phyloP scores from a whole-genome alignment of 208 protist species.

The Trypanosoma congolense region DNA sequence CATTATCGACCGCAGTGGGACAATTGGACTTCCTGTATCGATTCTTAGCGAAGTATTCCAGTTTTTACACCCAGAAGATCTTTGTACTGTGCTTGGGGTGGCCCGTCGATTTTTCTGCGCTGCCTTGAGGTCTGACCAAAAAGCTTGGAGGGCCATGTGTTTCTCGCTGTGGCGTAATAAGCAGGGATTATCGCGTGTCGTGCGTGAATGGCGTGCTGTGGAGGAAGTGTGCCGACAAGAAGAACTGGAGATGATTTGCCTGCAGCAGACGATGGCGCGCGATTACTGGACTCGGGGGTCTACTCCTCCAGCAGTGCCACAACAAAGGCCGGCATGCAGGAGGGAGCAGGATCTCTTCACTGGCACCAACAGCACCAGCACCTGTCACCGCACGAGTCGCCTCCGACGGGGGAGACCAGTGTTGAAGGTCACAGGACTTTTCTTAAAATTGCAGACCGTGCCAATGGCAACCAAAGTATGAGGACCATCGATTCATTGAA shows the following conservation, averaged over 20 bases:
- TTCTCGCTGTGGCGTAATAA: constrained; percentile 44
- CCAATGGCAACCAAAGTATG: background rate
- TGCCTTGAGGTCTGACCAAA: constrained; percentile 48
- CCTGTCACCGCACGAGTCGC: too few relatives aligned
- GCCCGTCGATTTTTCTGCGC: constrained; percentile 40
- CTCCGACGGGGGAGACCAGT: too few relatives aligned
- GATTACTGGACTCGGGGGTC: constrained; percentile 12
- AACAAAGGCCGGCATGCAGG: too few relatives aligned
- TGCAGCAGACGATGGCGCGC: constrained; percentile 47
- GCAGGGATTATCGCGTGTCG: constrained; percentile 59
- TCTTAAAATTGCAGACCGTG: constrained; percentile 2
- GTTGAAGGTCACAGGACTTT: background rate
- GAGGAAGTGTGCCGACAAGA: constrained; percentile 26
- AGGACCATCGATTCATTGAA: background rate
- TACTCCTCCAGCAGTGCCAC: background rate
- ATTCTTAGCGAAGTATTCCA: constrained; percentile 11
- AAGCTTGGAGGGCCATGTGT: constrained; percentile 60
- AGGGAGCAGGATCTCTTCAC: too few relatives aligned
- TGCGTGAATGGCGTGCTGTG: constrained; percentile 20
- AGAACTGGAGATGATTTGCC: constrained; percentile 37
- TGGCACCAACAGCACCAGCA: too few relatives aligned
- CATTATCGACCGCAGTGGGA: background rate
- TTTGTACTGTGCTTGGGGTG: constrained; percentile 59
- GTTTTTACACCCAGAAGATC: constrained; percentile 49
- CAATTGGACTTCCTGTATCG: constrained; percentile 4